Evolutionary conservation across 176 grass and related monocot species (phyloP).

Genomic region (Areca catechu): DNA sequence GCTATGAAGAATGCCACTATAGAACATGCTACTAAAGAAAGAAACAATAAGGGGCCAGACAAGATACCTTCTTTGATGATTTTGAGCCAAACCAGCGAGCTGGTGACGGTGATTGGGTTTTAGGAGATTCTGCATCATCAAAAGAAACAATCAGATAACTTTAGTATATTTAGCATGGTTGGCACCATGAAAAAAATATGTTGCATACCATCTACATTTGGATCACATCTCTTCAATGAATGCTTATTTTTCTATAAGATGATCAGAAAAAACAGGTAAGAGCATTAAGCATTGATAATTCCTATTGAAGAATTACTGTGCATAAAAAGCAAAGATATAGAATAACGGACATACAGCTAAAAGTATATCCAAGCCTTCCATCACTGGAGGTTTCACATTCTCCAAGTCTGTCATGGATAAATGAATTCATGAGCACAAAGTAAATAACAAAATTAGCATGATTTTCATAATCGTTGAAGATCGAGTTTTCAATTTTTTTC

Average conservation of each 20-base stretch:
- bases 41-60: background rate
- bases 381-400: conserved; percentile 46
- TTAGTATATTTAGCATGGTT: conserved; percentile 11
- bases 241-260: conserved; percentile 11
- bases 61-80: conserved; percentile 63
- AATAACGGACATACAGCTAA: conserved; percentile 45
- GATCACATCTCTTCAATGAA: background rate
- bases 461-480: background rate
- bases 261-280: background rate
- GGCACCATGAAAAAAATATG: conserved; percentile 3
- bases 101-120: conserved; percentile 27
- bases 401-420: conserved; percentile 40
- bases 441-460: background rate
- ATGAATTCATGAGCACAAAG: background rate
- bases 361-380: conserved; percentile 83
- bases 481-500: no score
- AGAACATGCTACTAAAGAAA: background rate
- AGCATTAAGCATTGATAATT: background rate
- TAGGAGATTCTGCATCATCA: conserved; percentile 26
- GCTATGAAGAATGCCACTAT: no score
- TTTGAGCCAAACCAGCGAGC: conserved; percentile 80
- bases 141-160: background rate
- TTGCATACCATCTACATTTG: conserved; percentile 2
- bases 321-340: no score
- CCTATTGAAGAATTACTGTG: no score